Conservation (phyloP, 2,329 filamentous ascomycete species). For the Scedosporium dehoogii region DNA sequence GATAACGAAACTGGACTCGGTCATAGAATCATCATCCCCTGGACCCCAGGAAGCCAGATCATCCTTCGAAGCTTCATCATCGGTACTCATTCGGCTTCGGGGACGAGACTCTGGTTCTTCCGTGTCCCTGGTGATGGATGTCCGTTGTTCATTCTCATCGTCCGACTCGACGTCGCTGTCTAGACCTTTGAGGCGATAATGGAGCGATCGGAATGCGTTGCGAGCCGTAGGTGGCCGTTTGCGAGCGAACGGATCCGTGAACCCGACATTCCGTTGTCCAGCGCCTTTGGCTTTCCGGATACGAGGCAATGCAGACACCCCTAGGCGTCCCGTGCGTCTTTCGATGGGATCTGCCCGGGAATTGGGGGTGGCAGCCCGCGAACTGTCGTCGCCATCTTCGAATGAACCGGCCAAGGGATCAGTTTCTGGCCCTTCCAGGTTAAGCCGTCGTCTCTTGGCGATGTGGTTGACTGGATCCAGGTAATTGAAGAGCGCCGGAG, state of each 20-base stretch:
- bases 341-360: slow-evolving; percentile 53
- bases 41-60: slow-evolving; percentile 37
- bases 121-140: slow-evolving; percentile 60
- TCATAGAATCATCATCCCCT: slow-evolving; percentile 56
- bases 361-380: slow-evolving; percentile 55
- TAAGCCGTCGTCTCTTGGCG: slow-evolving; percentile 69
- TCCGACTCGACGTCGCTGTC: slow-evolving; percentile 76
- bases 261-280: slow-evolving; percentile 6
- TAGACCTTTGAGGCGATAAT: slow-evolving; percentile 40
- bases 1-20: slow-evolving; percentile 61
- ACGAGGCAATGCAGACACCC: slow-evolving; percentile 56
- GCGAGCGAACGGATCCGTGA: slow-evolving; percentile 51
- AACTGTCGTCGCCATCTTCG: slow-evolving; percentile 52
- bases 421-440: slow-evolving; percentile 61
- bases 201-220: slow-evolving; percentile 66
- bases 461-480: slow-evolving; percentile 74
- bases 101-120: slow-evolving; percentile 79
- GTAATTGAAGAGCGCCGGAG: slow-evolving; percentile 68
- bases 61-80: slow-evolving; percentile 45
- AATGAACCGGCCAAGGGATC: slow-evolving; percentile 36
- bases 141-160: slow-evolving; percentile 57
- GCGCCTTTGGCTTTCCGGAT: slow-evolving; percentile 59
- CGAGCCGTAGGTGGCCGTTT: slow-evolving; percentile 46
- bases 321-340: slow-evolving; percentile 43
- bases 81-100: slow-evolving; percentile 61